A percentile compares a stretch with the other conserved stretches of the same genome.
phyloP scores from a whole-genome alignment of 1,284 basidiomycete species.

The Omphalotus olearius region DNA sequence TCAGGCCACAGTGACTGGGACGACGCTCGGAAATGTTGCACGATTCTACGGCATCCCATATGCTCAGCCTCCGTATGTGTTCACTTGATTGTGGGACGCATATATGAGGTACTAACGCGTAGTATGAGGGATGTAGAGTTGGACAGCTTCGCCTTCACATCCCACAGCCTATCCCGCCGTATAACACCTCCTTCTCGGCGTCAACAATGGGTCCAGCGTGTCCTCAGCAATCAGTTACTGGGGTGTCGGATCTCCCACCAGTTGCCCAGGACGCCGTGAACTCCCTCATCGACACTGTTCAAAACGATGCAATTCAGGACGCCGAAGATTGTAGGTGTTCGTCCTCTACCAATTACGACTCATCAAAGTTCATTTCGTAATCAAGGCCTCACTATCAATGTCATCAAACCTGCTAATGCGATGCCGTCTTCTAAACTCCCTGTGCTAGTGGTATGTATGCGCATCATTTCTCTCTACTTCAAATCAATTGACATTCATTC shows the following conservation, averaged over 20 bases:
- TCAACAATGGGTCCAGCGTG: slow-evolving; percentile 19
- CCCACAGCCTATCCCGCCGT: slow-evolving; percentile 37
- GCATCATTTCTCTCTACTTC: too few relatives aligned
- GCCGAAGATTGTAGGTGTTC: slow-evolving; percentile 44
- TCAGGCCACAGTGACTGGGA: slow-evolving; percentile 13
- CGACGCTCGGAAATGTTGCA: slow-evolving; percentile 2
- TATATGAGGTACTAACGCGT: slow-evolving; percentile 13
- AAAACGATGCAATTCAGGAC: slow-evolving; percentile 27
- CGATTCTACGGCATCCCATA: slow-evolving; percentile 16
- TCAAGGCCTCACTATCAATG: slow-evolving; percentile 47
- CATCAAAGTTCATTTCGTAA: slow-evolving; percentile 14
- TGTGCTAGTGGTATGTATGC: too few relatives aligned
- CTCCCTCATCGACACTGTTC: slow-evolving; percentile 31
- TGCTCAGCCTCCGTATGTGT: slow-evolving; percentile 15
- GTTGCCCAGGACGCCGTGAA: slow-evolving; percentile 30
- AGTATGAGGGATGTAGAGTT: not conserved
- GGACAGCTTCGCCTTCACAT: slow-evolving; percentile 41
- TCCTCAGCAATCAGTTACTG: slow-evolving; percentile 10
- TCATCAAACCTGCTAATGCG: slow-evolving; percentile 43
- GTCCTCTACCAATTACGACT: not conserved
- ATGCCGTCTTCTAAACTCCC: slow-evolving; percentile 40
- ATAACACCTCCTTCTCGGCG: slow-evolving; percentile 35
- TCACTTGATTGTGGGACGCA: not conserved
- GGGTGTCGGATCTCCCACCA: slow-evolving; percentile 27
- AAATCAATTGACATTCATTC: not conserved